Evolutionary conservation across 2,329 filamentous ascomycete species (phyloP).

Genomic region (Acrocalymma vagum): DNA sequence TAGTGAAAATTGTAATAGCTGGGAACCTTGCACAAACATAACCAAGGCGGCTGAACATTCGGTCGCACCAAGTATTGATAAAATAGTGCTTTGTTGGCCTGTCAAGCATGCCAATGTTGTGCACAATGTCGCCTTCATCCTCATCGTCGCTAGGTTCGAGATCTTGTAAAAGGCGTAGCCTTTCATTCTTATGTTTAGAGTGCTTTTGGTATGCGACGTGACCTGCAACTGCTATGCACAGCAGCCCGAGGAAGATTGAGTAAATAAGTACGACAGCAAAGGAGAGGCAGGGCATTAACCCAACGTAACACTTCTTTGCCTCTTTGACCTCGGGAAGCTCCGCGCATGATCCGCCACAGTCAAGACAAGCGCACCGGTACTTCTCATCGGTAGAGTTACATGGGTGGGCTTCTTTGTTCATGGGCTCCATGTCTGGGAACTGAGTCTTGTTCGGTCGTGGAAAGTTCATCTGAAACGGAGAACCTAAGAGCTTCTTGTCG

Average conservation of each 20-base stretch:
- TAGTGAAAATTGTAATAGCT: constrained; percentile 78
- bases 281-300: constrained; percentile 88
- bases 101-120: constrained; percentile 79
- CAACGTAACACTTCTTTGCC: constrained; percentile 79
- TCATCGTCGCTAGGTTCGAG: constrained; percentile 87
- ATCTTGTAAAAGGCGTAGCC: constrained; percentile 87
- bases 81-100: constrained; percentile 80
- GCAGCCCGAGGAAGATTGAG: constrained; percentile 73
- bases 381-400: constrained; percentile 89
- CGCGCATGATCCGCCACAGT: constrained; percentile 88
- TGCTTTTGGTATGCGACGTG: constrained; percentile 80
- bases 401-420: constrained; percentile 77
- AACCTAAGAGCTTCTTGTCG: constrained; percentile 88
- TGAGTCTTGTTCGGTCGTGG: constrained; percentile 66
- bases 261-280: constrained; percentile 93
- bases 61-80: constrained; percentile 84
- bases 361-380: constrained; percentile 91
- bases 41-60: constrained; percentile 81
- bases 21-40: constrained; percentile 84
- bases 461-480: constrained; percentile 98
- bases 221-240: constrained; percentile 73
- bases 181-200: constrained; percentile 77
- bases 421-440: constrained; percentile 75
- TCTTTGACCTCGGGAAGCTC: constrained; percentile 79
- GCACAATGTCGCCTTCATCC: constrained; percentile 86